A percentile compares a stretch with the other conserved stretches of the same genome.
Conservation (phyloP, 2,329 filamentous ascomycete species). For the Teratosphaeriaceae sp. region DNA sequence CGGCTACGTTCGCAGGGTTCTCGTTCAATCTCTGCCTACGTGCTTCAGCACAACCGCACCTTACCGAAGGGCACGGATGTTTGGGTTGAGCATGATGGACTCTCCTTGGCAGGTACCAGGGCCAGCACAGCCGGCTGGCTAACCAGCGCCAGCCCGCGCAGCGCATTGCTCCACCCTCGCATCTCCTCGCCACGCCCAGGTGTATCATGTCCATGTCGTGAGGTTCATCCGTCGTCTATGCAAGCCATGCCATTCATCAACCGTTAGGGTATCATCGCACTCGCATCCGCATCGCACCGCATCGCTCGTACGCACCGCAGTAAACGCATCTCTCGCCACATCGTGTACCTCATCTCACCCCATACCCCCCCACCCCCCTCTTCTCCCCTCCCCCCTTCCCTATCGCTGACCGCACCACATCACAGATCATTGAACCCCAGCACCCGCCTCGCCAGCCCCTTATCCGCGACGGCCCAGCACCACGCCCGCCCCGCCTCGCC, state of each 20-base stretch:
- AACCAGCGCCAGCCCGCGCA: background rate
- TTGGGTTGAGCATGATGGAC: background rate
- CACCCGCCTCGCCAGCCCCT: slow-evolving; percentile 39
- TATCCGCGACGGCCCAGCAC: slow-evolving; percentile 39
- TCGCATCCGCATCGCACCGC: no score
- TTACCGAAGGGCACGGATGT: no score
- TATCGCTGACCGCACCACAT: slow-evolving; percentile 10
- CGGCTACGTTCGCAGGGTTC: no score
- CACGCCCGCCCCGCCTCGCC: slow-evolving; percentile 36
- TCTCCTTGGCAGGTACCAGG: background rate
- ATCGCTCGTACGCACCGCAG: no score
- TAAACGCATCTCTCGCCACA: no score
- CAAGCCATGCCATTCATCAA: background rate
- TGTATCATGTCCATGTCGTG: background rate
- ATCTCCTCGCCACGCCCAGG: background rate
- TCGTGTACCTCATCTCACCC: background rate
- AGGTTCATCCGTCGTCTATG: background rate
- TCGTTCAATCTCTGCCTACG: no score
- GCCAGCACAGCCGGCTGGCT: background rate
- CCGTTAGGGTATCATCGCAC: no score
- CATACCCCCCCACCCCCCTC: background rate
- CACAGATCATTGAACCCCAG: slow-evolving; percentile 47
- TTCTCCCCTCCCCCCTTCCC: no score
- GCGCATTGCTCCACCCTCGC: no score
- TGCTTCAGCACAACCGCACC: no score